Evolutionary conservation across 345 rosid genomes (phyloP).

Genomic region (Boechera divaricarpa): DNA sequence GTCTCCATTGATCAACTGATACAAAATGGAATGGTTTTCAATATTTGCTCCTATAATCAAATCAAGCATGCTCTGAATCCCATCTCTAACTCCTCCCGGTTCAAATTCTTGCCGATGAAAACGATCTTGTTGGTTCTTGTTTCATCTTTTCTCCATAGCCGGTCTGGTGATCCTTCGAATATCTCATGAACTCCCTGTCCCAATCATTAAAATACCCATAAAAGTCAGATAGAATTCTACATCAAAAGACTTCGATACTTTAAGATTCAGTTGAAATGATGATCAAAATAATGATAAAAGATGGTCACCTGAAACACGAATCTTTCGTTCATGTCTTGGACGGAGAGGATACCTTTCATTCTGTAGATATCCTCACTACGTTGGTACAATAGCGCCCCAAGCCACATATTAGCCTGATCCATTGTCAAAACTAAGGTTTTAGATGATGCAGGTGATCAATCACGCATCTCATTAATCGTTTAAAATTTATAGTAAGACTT

Average conservation of each 20-base stretch:
- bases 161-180: conserved; percentile 95
- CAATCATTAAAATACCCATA: conserved; percentile 9
- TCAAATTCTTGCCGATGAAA: conserved; percentile 87
- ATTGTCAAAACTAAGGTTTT: conserved; percentile 33
- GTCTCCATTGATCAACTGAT: not conserved
- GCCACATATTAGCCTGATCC: conserved; percentile 88
- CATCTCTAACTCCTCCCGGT: conserved; percentile 69
- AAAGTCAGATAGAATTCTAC: conserved; percentile 8
- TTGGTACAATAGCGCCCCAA: conserved; percentile 78
- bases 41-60: conserved; percentile 37
- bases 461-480: not conserved
- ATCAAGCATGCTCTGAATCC: conserved; percentile 86
- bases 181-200: conserved; percentile 80
- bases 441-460: conserved; percentile 24
- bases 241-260: not conserved
- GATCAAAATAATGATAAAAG: not conserved
- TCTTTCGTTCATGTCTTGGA: conserved; percentile 82
- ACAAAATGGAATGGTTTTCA: not conserved
- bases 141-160: conserved; percentile 71
- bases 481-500: not conserved
- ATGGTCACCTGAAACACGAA: conserved; percentile 71
- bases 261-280: not conserved
- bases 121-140: conserved; percentile 82
- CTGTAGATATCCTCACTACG: conserved; percentile 88
- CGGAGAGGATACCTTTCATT: conserved; percentile 92